Conservation (phyloP, 2,329 filamentous ascomycete species). For the Stagonosporopsis vannaccii region DNA sequence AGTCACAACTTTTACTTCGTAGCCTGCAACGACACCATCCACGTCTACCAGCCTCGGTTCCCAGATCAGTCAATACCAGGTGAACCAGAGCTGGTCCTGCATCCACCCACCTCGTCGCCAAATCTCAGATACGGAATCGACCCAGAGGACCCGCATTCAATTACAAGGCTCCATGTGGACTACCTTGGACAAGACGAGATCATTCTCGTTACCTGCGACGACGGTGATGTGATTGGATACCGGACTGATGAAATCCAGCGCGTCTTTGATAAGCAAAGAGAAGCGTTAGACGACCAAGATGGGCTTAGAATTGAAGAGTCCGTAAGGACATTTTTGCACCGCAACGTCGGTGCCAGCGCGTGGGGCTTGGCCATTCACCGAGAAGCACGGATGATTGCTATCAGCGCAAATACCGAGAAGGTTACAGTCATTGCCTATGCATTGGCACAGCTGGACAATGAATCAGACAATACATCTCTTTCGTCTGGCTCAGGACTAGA, state of each 20-base stretch:
- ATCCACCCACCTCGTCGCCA: slow-evolving; percentile 48
- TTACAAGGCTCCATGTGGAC: slow-evolving; percentile 55
- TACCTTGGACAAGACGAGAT: slow-evolving; percentile 57
- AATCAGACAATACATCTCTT: not conserved
- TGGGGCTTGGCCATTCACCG: slow-evolving; percentile 90
- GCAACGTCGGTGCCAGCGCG: slow-evolving; percentile 78
- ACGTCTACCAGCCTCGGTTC: slow-evolving; percentile 55
- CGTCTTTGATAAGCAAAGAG: slow-evolving; percentile 23
- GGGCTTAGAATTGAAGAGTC: slow-evolving; percentile 50
- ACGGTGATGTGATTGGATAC: slow-evolving; percentile 62
- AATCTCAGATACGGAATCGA: slow-evolving; percentile 42
- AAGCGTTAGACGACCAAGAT: not conserved
- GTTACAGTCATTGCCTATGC: slow-evolving; percentile 68
- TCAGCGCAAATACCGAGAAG: slow-evolving; percentile 75
- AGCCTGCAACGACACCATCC: slow-evolving; percentile 50
- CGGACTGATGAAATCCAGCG: slow-evolving; percentile 39
- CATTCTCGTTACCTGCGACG: slow-evolving; percentile 62
- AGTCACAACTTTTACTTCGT: slow-evolving; percentile 58
- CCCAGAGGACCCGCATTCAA: slow-evolving; percentile 49
- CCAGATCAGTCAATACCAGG: slow-evolving; percentile 50
- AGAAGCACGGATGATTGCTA: slow-evolving; percentile 82
- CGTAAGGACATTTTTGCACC: slow-evolving; percentile 69
- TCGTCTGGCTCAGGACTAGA: slow-evolving; percentile 2
- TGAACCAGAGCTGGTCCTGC: slow-evolving; percentile 49
- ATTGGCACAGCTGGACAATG: slow-evolving; percentile 41